Conservation (phyloP, 2,329 filamentous ascomycete species). For the Sclerotinia subarctica region DNA sequence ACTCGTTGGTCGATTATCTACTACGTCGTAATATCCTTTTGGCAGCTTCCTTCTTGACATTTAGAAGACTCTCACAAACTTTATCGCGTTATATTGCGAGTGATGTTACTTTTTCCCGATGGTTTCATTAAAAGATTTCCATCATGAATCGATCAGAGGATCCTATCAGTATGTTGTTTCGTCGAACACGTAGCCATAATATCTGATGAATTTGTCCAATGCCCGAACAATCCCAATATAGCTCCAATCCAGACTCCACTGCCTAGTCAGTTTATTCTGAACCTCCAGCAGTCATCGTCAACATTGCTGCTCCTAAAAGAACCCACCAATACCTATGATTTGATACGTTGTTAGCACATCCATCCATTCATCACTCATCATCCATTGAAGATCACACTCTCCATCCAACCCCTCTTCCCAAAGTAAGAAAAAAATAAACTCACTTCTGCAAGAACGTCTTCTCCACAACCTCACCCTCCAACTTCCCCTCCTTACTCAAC, state of each 20-base stretch:
- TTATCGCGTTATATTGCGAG: background rate
- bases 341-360: background rate
- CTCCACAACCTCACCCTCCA: constrained; percentile 53
- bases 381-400: no score
- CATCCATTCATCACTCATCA: background rate
- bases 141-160: no score
- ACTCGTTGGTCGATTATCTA: background rate
- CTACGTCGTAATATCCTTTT: background rate
- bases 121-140: no score
- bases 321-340: constrained; percentile 59
- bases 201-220: background rate
- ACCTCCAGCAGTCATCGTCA: constrained; percentile 52
- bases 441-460: constrained; percentile 68
- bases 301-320: constrained; percentile 50
- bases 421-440: constrained; percentile 34
- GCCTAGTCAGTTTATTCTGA: constrained; percentile 40
- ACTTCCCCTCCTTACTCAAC: constrained; percentile 57
- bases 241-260: background rate
- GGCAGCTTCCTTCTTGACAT: background rate
- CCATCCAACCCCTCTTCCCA: background rate
- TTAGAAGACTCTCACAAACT: no score
- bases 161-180: background rate
- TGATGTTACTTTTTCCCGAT: background rate
- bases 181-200: background rate
- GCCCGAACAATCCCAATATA: background rate